Evolutionary conservation across 345 rosid species (phyloP), one percentile per base, ranked within the genome.

Genomic region (Luvunga scandens): DNA sequence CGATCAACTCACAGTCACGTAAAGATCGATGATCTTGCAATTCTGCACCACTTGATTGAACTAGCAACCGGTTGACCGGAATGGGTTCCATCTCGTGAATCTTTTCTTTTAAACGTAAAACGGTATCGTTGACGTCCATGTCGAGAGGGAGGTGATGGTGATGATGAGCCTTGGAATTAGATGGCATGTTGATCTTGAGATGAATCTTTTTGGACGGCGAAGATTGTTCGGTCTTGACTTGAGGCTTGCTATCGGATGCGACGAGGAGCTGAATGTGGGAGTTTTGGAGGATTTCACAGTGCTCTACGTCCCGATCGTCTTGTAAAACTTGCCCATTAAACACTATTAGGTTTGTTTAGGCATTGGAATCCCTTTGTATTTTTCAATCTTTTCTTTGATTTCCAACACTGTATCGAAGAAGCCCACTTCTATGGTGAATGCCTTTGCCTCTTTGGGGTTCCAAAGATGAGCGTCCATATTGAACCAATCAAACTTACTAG

Each of bases 341-440:
- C 63, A 89, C 66, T 55, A 93, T n/a, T n/a, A 85, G 71, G 91
- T 90, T 83, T 95, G 97, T 38, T 77, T 82, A 21, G 77, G 55
- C 3, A 88, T 38, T 36, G 97, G 91, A 5, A 93, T 91, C 7
- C 81, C 83, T 36, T 89, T 91, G 85, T 90, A 88, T 72, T 91
- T 93, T 4, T 89, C 85, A 22, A 95, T 83, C 79, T 95, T 93
- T 50, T 89, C 84, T 83, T 93, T 93, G 88, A 95, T 95, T 72
- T 91, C 93, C 5, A 85, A 81, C 22, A 95, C 89, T 1, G 95
- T 88, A 57, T 95, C 98, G 14, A 85, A 91, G 85, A 79, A 93
- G 42, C 98, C 92, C 33, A 93, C 76, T 89, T 93, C 97, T 72
- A 95, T 90, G 79, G 90, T 80, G 88, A 95, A 92, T 19, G 86